Conservation (phyloP, 441 rosid species). For the Kokia cookei region DNA sequence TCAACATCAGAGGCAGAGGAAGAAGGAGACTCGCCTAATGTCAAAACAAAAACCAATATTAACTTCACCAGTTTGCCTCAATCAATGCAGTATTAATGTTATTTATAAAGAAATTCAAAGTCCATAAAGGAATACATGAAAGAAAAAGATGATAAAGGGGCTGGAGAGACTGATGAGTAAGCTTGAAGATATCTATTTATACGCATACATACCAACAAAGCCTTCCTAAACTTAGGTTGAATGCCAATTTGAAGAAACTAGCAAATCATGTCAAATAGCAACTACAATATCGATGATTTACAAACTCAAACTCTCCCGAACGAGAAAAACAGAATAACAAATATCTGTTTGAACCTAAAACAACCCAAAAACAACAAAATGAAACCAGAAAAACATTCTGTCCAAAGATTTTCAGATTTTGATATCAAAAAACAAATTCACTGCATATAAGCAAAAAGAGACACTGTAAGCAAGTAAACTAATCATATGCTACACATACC, state of each 20-base stretch:
- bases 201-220: neutral
- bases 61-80: neutral
- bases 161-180: neutral
- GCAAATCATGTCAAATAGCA: neutral
- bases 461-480: neutral
- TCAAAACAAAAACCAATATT: slow-evolving; percentile 10
- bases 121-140: neutral
- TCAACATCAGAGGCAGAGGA: slow-evolving; percentile 97
- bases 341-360: neutral
- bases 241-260: neutral
- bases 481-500: slow-evolving; percentile 31
- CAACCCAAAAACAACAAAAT: neutral
- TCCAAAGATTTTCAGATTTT: neutral
- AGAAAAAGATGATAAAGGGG: neutral
- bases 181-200: neutral
- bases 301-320: neutral
- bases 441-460: neutral
- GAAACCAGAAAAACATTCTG: neutral
- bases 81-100: slow-evolving; percentile 7
- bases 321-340: neutral
- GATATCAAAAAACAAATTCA: neutral
- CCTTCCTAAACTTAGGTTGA: neutral
- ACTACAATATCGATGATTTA: neutral
- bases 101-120: neutral
- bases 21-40: slow-evolving; percentile 94